These are phyloP conservation scores for Pseudonitzschia delicatissima DNA, from an alignment of 108 stramenopile genomes.

Conservation along the genomic window DNA sequence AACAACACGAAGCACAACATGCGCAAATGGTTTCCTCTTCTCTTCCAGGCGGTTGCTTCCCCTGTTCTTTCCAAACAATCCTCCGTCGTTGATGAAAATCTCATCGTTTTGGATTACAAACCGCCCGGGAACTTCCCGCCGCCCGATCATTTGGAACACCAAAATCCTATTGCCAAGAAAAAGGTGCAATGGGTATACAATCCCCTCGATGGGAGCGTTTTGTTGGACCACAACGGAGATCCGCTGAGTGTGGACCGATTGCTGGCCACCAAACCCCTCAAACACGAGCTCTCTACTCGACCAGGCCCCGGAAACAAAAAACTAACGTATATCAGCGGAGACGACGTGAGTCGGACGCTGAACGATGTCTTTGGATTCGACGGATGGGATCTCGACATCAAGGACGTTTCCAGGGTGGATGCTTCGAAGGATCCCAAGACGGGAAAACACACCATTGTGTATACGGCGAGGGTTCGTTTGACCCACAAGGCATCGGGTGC, in stretches of 20 bases:
- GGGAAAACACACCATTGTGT: conserved; percentile 42
- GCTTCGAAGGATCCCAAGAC: conserved; percentile 50
- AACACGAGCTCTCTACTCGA: conserved; percentile 56
- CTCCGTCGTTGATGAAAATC: not conserved
- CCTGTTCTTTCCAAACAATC: not conserved
- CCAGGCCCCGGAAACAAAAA: conserved; percentile 76
- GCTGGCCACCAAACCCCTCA: conserved; percentile 68
- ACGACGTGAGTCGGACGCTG: conserved; percentile 71
- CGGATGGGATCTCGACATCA: conserved; percentile 78
- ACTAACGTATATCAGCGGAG: conserved; percentile 78
- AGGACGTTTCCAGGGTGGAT: conserved; percentile 42
- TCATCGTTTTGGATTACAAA: not conserved
- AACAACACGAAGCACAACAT: not conserved
- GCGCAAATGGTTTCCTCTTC: too few relatives aligned
- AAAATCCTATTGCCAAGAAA: not conserved
- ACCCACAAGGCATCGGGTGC: conserved; percentile 57
- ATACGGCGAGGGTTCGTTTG: conserved; percentile 67
- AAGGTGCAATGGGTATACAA: conserved; percentile 29
- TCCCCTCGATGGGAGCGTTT: conserved; percentile 39
- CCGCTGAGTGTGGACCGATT: conserved; percentile 62
- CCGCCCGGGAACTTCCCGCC: not conserved
- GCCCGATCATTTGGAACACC: not conserved
- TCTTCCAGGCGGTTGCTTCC: not conserved
- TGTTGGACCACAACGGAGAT: conserved; percentile 35
- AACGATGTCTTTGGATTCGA: conserved; percentile 85